Percentiles rank a stretch among this genome's conserved stretches.
Evolutionary conservation across 2,329 filamentous ascomycete genomes (phyloP).

Genomic region (Aureobasidium uvarum): DNA sequence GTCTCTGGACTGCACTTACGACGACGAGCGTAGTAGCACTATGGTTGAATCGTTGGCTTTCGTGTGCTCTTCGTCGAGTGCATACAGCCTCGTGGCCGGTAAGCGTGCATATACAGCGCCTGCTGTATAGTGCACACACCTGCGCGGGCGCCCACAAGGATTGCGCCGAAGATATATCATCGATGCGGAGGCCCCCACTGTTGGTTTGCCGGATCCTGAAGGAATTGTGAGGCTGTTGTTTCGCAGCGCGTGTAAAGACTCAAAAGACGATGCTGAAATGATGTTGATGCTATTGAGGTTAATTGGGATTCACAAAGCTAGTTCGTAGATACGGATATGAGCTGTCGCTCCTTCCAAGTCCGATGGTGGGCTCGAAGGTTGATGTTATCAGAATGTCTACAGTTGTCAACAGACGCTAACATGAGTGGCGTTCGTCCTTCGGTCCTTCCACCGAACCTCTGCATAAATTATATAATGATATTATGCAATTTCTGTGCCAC

Average conservation of each 20-base stretch:
- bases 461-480: not conserved
- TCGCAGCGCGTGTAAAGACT: not conserved
- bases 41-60: too few species aligned
- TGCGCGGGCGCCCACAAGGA: not conserved
- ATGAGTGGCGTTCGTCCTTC: too few species aligned
- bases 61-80: too few species aligned
- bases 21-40: too few species aligned
- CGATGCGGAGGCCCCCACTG: not conserved
- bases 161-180: not conserved
- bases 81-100: too few species aligned
- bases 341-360: not conserved
- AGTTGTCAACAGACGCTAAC: too few species aligned
- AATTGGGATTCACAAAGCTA: not conserved
- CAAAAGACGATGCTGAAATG: not conserved
- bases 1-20: too few species aligned
- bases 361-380: not conserved
- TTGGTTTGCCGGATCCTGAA: not conserved
- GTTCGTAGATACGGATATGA: not conserved
- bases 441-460: not conserved
- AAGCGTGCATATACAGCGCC: not conserved
- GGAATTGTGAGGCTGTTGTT: not conserved
- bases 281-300: not conserved
- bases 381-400: too few species aligned
- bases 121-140: not conserved
- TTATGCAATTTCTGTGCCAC: not conserved